Evolutionary conservation across 495 filamentous ascomycete genomes (phyloP).

Genomic region (Lepidopterella palustris): DNA sequence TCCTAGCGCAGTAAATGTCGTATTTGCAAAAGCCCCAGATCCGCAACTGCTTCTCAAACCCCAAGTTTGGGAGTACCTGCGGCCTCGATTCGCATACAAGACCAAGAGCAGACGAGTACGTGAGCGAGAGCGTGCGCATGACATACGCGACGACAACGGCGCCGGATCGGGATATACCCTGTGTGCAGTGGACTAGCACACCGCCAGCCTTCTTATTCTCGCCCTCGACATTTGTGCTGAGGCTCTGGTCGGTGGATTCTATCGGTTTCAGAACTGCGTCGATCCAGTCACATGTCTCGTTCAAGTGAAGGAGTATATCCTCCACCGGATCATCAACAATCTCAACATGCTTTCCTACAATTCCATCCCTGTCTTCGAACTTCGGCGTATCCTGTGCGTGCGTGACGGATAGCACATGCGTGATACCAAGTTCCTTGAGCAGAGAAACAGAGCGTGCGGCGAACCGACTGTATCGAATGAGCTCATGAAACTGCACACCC

Average conservation of each 20-base stretch:
- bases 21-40: conserved; percentile 5
- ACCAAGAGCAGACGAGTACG: neutral
- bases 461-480: neutral
- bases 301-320: neutral
- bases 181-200: conserved; percentile 1
- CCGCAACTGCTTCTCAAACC: conserved; percentile 7
- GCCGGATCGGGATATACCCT: conserved; percentile 5
- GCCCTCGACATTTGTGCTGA: neutral
- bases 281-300: conserved; percentile 5
- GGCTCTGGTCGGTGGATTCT: neutral
- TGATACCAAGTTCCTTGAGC: neutral
- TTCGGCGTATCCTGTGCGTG: neutral
- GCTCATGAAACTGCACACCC: no score
- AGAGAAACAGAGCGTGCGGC: neutral
- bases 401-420: neutral
- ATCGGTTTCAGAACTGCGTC: neutral
- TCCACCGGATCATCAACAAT: conserved; percentile 1
- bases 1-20: neutral
- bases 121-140: neutral
- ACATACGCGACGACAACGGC: neutral
- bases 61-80: neutral
- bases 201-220: neutral
- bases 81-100: neutral
- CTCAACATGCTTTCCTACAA: neutral
- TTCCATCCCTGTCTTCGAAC: neutral